phyloP scores from a whole-genome alignment of 108 stramenopile species.

The Chaetoceros muelleri region DNA sequence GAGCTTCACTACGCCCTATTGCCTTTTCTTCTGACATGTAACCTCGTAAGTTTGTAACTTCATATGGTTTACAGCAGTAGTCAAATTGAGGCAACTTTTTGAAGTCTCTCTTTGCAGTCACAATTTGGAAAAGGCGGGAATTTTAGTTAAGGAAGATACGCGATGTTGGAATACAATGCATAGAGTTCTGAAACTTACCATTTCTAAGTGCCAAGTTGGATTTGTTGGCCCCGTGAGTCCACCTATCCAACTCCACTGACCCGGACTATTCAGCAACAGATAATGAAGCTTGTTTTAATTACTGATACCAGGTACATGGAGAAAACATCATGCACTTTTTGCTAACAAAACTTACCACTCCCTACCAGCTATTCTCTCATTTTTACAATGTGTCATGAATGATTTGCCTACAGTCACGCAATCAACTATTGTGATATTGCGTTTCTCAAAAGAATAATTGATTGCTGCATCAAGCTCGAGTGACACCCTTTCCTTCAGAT shows the following conservation, averaged over 20 bases:
- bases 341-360: too few species aligned
- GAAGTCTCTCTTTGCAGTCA: too few species aligned
- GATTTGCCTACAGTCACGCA: conserved; percentile 7
- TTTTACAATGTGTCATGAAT: conserved; percentile 13
- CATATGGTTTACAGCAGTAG: conserved; percentile 4
- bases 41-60: not conserved
- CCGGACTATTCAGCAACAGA: too few species aligned
- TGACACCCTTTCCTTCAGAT: conserved; percentile 3
- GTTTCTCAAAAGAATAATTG: conserved; percentile 14
- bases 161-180: too few species aligned
- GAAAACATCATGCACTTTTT: too few species aligned
- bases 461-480: conserved; percentile 1
- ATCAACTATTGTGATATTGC: conserved; percentile 17
- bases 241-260: conserved; percentile 28
- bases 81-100: conserved; percentile 16
- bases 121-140: too few species aligned
- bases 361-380: conserved; percentile 10
- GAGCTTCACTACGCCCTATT: not conserved
- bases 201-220: conserved; percentile 20
- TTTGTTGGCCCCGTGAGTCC: conserved; percentile 15
- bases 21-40: not conserved
- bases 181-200: too few species aligned
- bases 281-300: too few species aligned
- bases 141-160: too few species aligned
- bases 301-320: too few species aligned